Percentiles rank a stretch among this genome's conserved stretches.
phyloP scores from a whole-genome alignment of 2,329 filamentous ascomycete species.

The Talaromyces marneffei region DNA sequence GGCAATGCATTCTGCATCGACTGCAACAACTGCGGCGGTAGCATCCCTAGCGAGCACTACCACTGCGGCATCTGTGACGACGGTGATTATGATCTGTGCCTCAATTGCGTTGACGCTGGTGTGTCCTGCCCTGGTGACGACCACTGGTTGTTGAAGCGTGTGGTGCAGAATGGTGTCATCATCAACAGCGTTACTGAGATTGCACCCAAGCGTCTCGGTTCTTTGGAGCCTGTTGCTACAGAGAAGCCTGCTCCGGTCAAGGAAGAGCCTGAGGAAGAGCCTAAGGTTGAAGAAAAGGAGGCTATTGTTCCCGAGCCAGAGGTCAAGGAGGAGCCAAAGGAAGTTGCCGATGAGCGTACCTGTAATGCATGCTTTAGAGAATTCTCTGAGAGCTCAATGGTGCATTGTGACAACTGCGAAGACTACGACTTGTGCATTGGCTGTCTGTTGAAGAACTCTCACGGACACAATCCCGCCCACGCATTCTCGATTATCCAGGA shows the following conservation, averaged over 20 bases:
- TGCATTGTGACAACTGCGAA: slow-evolving; percentile 77
- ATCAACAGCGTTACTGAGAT: slow-evolving; percentile 85
- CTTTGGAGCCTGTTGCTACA: background rate
- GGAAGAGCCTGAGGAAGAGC: slow-evolving; percentile 16
- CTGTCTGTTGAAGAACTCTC: slow-evolving; percentile 69
- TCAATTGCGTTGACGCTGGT: slow-evolving; percentile 67
- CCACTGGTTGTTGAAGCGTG: slow-evolving; percentile 94
- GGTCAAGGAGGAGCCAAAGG: slow-evolving; percentile 15
- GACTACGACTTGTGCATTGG: slow-evolving; percentile 87
- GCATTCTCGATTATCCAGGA: slow-evolving; percentile 56
- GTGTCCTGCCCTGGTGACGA: slow-evolving; percentile 69
- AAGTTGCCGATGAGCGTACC: slow-evolving; percentile 34
- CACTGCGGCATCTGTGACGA: slow-evolving; percentile 92
- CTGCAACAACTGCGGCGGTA: slow-evolving; percentile 82
- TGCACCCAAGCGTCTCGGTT: slow-evolving; percentile 51
- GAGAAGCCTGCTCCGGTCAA: background rate
- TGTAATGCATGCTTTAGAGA: slow-evolving; percentile 65
- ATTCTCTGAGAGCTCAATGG: slow-evolving; percentile 69
- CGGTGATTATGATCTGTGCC: slow-evolving; percentile 91
- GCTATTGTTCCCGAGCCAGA: slow-evolving; percentile 14
- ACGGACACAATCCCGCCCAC: slow-evolving; percentile 89
- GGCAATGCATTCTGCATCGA: slow-evolving; percentile 68
- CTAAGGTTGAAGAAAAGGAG: slow-evolving; percentile 12
- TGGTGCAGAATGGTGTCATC: slow-evolving; percentile 69
- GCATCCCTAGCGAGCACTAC: slow-evolving; percentile 77